Evolutionary conservation across 106 monocot species (phyloP).

Genomic region (Dendrobium officinale): DNA sequence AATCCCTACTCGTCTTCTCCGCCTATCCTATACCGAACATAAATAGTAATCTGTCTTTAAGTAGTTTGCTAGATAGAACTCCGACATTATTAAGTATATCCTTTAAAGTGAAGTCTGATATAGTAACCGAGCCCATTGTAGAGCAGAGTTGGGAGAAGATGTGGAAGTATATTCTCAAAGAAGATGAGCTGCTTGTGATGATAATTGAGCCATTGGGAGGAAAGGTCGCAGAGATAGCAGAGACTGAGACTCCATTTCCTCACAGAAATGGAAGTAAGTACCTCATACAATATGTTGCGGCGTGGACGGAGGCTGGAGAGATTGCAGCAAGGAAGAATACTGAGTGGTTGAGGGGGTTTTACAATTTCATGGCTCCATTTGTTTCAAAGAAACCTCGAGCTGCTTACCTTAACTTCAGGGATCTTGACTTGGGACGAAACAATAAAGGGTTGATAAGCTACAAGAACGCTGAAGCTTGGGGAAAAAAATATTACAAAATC

Average conservation of each 20-base stretch:
- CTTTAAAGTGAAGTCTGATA: constrained; percentile 37
- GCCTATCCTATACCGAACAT: neutral
- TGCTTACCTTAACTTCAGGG: constrained; percentile 16
- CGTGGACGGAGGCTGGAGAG: constrained; percentile 5
- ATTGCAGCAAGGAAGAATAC: neutral
- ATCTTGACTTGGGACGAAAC: constrained; percentile 17
- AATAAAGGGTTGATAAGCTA: neutral
- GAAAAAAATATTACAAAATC: constrained; percentile 6
- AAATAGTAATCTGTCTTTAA: neutral
- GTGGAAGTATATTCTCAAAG: constrained; percentile 11
- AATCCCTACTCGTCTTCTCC: constrained; percentile 21
- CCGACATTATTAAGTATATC: neutral
- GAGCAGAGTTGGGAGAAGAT: constrained; percentile 1
- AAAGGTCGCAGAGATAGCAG: constrained; percentile 12
- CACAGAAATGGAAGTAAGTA: constrained; percentile 27
- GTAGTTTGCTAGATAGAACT: constrained; percentile 10
- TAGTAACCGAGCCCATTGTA: constrained; percentile 15
- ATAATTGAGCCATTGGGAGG: constrained; percentile 28
- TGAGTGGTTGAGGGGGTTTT: constrained; percentile 11
- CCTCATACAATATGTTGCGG: constrained; percentile 12
- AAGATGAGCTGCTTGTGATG: constrained; percentile 9
- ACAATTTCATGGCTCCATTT: constrained; percentile 10
- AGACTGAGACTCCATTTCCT: constrained; percentile 23
- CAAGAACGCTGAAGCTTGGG: constrained; percentile 24
- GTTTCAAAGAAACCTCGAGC: constrained; percentile 20